Base-by-base conservation (phyloP, 1,139 yeast genomes). In the Diutina ranongensis region DNA sequence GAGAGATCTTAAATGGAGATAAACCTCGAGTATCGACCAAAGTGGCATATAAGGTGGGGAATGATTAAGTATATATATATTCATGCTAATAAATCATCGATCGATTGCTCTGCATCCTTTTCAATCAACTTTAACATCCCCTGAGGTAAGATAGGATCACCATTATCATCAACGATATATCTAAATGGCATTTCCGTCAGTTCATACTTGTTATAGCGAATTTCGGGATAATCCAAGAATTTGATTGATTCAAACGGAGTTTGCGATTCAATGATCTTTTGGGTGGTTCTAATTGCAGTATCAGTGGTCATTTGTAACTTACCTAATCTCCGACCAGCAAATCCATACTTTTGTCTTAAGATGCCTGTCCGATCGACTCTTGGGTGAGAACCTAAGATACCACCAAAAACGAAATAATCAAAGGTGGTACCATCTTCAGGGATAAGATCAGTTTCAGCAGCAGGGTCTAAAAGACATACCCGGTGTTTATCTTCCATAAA, bases 151-250 rank as follows among this genome's bases (percentile, higher is more conserved):
- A 92, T 83, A 1, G 97, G 97, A 51, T 73, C 72, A 3, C 78
- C 78, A 1, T 73, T 56, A 3, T 64, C 68, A 52, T 80, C 82
- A 48, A 80, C 66, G 28, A 92, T 83, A 57, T 92, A 92, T 58
- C 97, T 72, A 67, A 92, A 92, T 2, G 98, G 98, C 98, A 92
- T 92, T 60, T 92, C 97, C 0, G 96, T 88, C 5, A 95, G 84
- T 62, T 92, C 97, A 58, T 84, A 78, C 61, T 82, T 83, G 64
- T 72, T 83, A 67, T 85, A 89, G 59, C 87, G 77, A 53, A 92
- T 83, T 63, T 89, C 97, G 2, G 98, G 98, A 59, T 86, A 88
- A 61, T 92, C 97, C 50, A 89, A 78, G 60, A 86, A 89, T 48
- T 76, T 74, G 49, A 92, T 86, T 45, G 83, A 75, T 49, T 83